Percentiles rank a stretch among this genome's conserved stretches.
These are phyloP conservation scores for Tagetes erecta DNA, from an alignment of 129 eudicot genomes.

Conservation along the genomic window DNA sequence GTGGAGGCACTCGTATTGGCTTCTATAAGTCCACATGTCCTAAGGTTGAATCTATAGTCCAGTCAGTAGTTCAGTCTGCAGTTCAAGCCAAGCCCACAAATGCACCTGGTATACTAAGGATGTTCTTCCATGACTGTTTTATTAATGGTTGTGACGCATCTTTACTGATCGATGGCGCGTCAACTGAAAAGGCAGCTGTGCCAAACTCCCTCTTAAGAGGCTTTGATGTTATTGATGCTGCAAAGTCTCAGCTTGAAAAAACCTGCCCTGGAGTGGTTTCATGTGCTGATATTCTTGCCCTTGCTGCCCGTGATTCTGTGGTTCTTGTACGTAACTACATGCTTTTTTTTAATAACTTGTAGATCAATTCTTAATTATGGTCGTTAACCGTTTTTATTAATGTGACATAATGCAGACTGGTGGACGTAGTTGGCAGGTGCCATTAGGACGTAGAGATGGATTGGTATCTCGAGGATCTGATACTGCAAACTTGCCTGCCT, in stretches of 20 bases:
- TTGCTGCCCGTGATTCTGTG: conserved; percentile 84
- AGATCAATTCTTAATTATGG: no score
- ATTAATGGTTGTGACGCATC: conserved; percentile 90
- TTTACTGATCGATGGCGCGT: conserved; percentile 60
- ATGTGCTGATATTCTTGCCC: conserved; percentile 84
- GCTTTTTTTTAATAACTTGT: background rate
- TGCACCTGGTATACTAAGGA: conserved; percentile 64
- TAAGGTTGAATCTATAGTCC: conserved; percentile 56
- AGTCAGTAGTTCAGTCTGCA: conserved; percentile 45
- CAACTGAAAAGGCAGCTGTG: conserved; percentile 55
- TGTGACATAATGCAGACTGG: conserved; percentile 36
- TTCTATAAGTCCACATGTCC: conserved; percentile 53
- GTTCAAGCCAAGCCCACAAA: conserved; percentile 41
- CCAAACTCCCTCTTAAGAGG: conserved; percentile 76
- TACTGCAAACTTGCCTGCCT: conserved; percentile 51
- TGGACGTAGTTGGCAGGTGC: conserved; percentile 55
- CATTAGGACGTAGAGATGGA: conserved; percentile 75
- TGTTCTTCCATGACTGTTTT: conserved; percentile 77
- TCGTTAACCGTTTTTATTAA: background rate
- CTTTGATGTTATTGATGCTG: conserved; percentile 76
- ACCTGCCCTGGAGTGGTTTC: conserved; percentile 71
- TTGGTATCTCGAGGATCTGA: conserved; percentile 60
- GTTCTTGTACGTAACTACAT: conserved; percentile 38
- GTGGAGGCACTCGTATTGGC: conserved; percentile 50
- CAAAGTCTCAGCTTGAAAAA: conserved; percentile 63